A percentile compares a stretch with the other conserved stretches of the same genome.
Conservation (phyloP, 176 grass and related monocot species). For the Hsuehochloa calcarea region DNA sequence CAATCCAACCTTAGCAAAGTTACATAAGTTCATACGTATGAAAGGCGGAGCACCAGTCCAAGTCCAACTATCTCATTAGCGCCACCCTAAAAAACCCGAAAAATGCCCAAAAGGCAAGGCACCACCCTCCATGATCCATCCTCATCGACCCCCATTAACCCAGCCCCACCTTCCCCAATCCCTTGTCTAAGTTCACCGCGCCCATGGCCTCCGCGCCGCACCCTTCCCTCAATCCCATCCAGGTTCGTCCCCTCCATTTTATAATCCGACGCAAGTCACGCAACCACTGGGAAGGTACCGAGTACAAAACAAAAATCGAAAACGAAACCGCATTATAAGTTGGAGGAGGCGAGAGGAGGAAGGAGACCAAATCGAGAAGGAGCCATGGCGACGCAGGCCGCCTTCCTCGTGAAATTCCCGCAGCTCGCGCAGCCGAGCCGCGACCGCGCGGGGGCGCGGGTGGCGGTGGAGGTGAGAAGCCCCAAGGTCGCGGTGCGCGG, state of each 20-base stretch:
- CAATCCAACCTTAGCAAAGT: not conserved
- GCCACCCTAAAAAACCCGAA: not conserved
- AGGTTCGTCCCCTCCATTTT: conserved; percentile 23
- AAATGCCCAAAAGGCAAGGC: not conserved
- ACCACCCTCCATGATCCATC: conserved; percentile 8
- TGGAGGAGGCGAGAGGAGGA: not conserved
- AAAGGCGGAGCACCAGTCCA: conserved; percentile 23
- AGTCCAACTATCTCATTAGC: conserved; percentile 22
- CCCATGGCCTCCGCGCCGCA: conserved; percentile 7
- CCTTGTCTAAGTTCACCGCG: conserved; percentile 24
- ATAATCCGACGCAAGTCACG: not conserved
- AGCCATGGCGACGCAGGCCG: conserved; percentile 55
- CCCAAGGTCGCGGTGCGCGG: not conserved
- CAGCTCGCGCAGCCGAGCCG: conserved; percentile 26
- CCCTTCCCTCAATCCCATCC: conserved; percentile 47
- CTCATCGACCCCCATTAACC: conserved; percentile 39
- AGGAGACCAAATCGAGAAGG: not conserved
- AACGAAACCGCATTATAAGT: conserved; percentile 32
- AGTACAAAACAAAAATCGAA: not conserved
- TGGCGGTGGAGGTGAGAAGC: not conserved
- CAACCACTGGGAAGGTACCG: conserved; percentile 29
- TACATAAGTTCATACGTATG: conserved; percentile 25
- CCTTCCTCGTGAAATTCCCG: conserved; percentile 30
- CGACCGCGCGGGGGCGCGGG: not conserved
- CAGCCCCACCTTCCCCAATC: conserved; percentile 13